Base-by-base conservation (phyloP, 345 rosid genomes). In the Viola odorata region DNA sequence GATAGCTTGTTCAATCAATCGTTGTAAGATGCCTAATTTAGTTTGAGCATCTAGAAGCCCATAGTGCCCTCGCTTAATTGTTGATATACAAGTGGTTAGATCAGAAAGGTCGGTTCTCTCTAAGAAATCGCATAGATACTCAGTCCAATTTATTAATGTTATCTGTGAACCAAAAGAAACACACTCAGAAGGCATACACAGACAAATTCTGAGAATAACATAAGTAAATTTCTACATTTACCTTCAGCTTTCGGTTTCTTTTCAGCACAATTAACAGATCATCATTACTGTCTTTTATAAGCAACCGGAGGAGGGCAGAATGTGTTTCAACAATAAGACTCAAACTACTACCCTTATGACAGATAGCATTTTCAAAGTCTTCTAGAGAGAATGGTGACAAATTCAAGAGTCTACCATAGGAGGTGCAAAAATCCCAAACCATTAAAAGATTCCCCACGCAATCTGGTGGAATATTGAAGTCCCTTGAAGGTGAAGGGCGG, bases 351-450 rank as follows among this genome's bases (percentile, higher is more conserved):
- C 84, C 97, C 80, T 88, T 90, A 71, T 88, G 91, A 78, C 91
- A 85, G 62, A 94, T 66, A 53, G 97, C 91, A 78, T 84, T 94
- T 72, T 94, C 96, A 70, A 94, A 88, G 79, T 94, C 95, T 80
- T 82, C 92, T 41, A 94, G 80, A 58, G 96, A 81, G 80, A 90
- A 94, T 41, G 88, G 85, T 71, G 67, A 88, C 67, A 94, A 75
- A 67, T 79, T 78, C 69, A 94, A 75, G 76, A 76, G 80, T 74
- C 83, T 80, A 66, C 89, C 67, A 77, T 83, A 94, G 53, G 97
- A 84, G 57, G 84, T 80, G 74, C 97, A 94, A 76, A 90, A 90
- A 68, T 94, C 96, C 99, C 99, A 94, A 69, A 90, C 84, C 97
- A 82, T 82, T 60, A 94, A 74, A 75, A 94, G 91, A 81, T 94